Conservation (phyloP, 345 rosid genomes). For the Pistacia integerrima region DNA sequence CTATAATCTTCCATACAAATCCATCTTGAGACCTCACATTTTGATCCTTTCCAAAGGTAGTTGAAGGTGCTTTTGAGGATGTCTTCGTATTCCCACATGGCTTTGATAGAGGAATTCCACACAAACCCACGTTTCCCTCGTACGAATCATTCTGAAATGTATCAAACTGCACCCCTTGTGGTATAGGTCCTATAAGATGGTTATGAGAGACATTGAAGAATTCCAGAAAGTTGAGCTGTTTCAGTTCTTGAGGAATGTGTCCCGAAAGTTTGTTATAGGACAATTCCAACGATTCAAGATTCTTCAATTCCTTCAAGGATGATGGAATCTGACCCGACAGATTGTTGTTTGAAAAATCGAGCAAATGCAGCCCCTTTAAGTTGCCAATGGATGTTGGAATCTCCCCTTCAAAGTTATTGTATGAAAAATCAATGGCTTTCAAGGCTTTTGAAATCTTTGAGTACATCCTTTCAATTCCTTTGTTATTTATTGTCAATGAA, state of each 20-base stretch:
- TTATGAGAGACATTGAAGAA: too few relatives aligned
- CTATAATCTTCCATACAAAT: too few relatives aligned
- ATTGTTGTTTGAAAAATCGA: slow-evolving; percentile 31
- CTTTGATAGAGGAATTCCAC: slow-evolving; percentile 21
- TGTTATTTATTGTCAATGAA: slow-evolving; percentile 15
- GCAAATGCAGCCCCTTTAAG: neutral
- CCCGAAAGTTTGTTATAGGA: slow-evolving; percentile 23
- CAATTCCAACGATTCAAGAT: slow-evolving; percentile 28
- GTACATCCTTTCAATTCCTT: neutral
- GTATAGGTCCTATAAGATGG: too few relatives aligned
- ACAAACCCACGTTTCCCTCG: slow-evolving; percentile 25
- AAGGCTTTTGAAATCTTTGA: slow-evolving; percentile 9
- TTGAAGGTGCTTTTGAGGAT: too few relatives aligned
- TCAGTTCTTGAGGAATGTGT: slow-evolving; percentile 24
- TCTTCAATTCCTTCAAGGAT: neutral
- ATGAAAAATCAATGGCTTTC: neutral
- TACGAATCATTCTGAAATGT: slow-evolving; percentile 18
- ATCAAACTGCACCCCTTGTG: slow-evolving; percentile 20
- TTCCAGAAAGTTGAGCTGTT: slow-evolving; percentile 21
- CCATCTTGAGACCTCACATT: too few relatives aligned
- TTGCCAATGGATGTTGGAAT: neutral
- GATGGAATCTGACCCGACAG: slow-evolving; percentile 23
- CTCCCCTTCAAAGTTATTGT: too few relatives aligned
- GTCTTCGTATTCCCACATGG: slow-evolving; percentile 9
- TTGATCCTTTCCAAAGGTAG: too few relatives aligned